A percentile compares a stretch with the other conserved stretches of the same genome.
Evolutionary conservation across 1,139 yeast species (phyloP).

Genomic region (Candida glucosophila): DNA sequence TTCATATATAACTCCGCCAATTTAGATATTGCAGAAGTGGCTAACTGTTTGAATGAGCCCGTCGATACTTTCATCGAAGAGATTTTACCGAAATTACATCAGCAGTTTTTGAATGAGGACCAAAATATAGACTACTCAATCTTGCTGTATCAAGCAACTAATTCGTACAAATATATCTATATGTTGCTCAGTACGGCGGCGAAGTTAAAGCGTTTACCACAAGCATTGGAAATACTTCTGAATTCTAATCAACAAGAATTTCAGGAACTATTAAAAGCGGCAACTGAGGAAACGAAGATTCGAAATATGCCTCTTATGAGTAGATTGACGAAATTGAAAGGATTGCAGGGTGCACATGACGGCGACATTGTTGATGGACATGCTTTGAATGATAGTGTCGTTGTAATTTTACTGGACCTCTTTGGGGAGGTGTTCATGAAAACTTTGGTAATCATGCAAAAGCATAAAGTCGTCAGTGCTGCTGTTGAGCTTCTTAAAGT

Average conservation of each 20-base stretch:
- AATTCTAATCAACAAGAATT: constrained; percentile 36
- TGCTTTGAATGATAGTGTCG: constrained; percentile 40
- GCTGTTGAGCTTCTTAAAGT: constrained; percentile 26
- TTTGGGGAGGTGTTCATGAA: constrained; percentile 62
- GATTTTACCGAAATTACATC: constrained; percentile 27
- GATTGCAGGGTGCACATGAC: constrained; percentile 16
- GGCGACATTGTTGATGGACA: constrained; percentile 17
- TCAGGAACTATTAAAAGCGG: constrained; percentile 45
- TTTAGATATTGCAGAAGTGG: constrained; percentile 46
- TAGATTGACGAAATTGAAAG: constrained; percentile 24
- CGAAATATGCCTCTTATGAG: constrained; percentile 26
- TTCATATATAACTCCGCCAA: constrained; percentile 50
- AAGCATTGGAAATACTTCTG: constrained; percentile 47
- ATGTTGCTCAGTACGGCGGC: constrained; percentile 50
- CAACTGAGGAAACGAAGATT: constrained; percentile 56
- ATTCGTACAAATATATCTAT: constrained; percentile 50
- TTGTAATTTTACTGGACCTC: constrained; percentile 56
- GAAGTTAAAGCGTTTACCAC: constrained; percentile 55
- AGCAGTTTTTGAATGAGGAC: constrained; percentile 16
- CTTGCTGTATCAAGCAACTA: constrained; percentile 21
- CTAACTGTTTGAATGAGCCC: constrained; percentile 39
- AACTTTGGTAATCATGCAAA: constrained; percentile 57
- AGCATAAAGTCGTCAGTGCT: constrained; percentile 58
- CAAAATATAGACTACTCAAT: constrained; percentile 23
- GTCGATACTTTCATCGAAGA: constrained; percentile 23